phyloP scores from a whole-genome alignment of 1,284 basidiomycete genomes.

The Ganoderma boninense region DNA sequence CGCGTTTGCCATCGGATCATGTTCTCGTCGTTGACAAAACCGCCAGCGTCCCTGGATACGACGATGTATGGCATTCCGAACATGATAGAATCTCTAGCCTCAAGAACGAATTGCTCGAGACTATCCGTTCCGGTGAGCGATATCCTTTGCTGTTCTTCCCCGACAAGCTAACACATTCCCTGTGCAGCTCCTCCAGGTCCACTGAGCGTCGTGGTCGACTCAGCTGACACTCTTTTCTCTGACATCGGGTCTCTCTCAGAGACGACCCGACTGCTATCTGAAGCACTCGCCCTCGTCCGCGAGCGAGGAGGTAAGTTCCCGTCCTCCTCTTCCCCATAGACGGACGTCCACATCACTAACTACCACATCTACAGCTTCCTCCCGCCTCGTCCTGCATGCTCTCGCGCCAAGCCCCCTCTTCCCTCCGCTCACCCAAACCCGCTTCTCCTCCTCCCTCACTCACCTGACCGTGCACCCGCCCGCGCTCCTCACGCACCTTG shows the following conservation, averaged over 20 bases:
- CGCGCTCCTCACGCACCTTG: constrained; percentile 67
- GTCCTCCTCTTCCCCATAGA: neutral
- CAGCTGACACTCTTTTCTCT: constrained; percentile 65
- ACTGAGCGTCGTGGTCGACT: constrained; percentile 70
- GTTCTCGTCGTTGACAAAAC: constrained; percentile 62
- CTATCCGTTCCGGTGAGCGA: constrained; percentile 55
- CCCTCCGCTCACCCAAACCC: constrained; percentile 63
- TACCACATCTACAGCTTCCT: constrained; percentile 51
- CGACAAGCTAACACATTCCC: neutral
- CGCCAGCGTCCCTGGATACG: constrained; percentile 62
- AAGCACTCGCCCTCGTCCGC: constrained; percentile 52
- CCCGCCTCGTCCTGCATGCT: constrained; percentile 73
- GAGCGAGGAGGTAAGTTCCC: constrained; percentile 54
- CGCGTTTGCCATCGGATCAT: constrained; percentile 32
- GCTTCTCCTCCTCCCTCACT: constrained; percentile 72
- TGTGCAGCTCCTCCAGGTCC: constrained; percentile 50
- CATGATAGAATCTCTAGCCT: constrained; percentile 31
- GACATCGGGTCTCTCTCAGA: constrained; percentile 65
- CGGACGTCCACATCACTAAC: neutral
- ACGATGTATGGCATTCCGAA: constrained; percentile 40
- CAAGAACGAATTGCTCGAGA: constrained; percentile 47
- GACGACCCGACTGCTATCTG: constrained; percentile 59
- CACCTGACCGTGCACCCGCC: constrained; percentile 75
- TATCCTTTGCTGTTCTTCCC: neutral
- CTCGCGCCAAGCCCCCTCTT: constrained; percentile 60